Evolutionary conservation across 2,329 filamentous ascomycete species (phyloP), one percentile per base, ranked within the genome.

Genomic region (Pseudogymnoascus sp.): DNA sequence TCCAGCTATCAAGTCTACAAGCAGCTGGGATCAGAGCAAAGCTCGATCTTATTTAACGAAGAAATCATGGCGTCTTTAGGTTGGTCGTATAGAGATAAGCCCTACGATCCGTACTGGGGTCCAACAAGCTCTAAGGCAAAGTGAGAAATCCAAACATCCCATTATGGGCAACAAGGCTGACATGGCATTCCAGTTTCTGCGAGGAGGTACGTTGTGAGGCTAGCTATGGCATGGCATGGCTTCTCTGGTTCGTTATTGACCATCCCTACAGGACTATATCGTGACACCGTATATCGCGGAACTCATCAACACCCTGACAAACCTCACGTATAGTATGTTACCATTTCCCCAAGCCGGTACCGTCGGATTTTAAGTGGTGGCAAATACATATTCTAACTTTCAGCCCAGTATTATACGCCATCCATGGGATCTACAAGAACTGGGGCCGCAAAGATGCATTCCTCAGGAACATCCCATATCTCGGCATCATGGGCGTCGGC

Each of bases 251-350:
- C 16, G 14, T 14, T 19, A 21, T 23, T 45, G 12, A 19, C 35
- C 4, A 16, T 10, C 10, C 69, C 7, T 52, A 39, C 38, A 86
- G 73, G 83, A 85, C 69, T 84, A 82, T 66, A 78, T 76, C 61
- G 71, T 83, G 61, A 80, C 79, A 2, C 68, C 71, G 3, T 83
- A 82, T 67, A 73, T 83, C 58, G 81, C 78, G 33, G 81, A 83
- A 65, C 80, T 83, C 64, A 72, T 82, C 63, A 83, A 82, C 66
- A 78, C 81, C 0, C 64, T 82, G 55, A 81, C 79, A 3, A 83
- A 82, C 65, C 60, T 80, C 1, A 74, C 74, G 5, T 83, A 81
- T 65, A 71, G 79, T 81, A 73, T 31, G 70, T 19, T n/a, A 2
- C 31, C 31, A 26, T 38, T 38, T 2, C 58, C 37, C 33, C 33